phyloP scores from a whole-genome alignment of 1,284 basidiomycete species.

The Trichosporon faecale region DNA sequence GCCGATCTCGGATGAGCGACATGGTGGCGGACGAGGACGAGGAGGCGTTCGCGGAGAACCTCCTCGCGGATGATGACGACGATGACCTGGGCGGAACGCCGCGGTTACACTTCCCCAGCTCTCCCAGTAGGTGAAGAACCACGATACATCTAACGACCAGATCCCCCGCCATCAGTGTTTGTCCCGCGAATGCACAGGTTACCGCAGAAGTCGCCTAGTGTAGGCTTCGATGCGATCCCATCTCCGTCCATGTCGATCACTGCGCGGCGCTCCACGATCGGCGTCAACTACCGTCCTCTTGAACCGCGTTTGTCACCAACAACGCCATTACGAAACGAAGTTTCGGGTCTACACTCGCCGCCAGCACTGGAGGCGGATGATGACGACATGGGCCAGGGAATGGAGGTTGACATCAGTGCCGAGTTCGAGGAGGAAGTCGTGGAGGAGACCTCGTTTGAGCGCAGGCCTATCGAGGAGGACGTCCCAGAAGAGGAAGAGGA shows the following conservation, averaged over 20 bases:
- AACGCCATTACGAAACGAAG: neutral
- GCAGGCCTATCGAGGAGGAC: constrained; percentile 15
- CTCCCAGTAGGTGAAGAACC: constrained; percentile 20
- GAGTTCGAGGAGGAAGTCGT: constrained; percentile 10
- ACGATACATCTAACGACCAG: constrained; percentile 16
- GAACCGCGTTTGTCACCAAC: neutral
- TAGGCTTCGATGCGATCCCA: constrained; percentile 31
- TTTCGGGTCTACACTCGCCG: constrained; percentile 7
- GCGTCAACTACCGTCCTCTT: constrained; percentile 12
- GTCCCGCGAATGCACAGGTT: constrained; percentile 26
- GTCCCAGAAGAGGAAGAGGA: constrained; percentile 27
- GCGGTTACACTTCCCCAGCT: constrained; percentile 15
- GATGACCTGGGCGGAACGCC: constrained; percentile 15
- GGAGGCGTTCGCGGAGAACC: constrained; percentile 62
- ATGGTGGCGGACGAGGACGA: constrained; percentile 47
- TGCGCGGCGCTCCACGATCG: constrained; percentile 16
- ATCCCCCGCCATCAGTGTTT: constrained; percentile 32
- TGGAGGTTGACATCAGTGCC: constrained; percentile 13
- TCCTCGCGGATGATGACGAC: constrained; percentile 35
- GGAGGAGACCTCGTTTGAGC: neutral
- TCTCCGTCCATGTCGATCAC: constrained; percentile 24
- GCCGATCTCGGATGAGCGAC: constrained; percentile 25
- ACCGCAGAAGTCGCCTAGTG: constrained; percentile 25
- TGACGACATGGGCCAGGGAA: neutral
- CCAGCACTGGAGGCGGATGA: neutral